phyloP scores from a whole-genome alignment of 495 filamentous ascomycete species.

The Penicillium nucicola region DNA sequence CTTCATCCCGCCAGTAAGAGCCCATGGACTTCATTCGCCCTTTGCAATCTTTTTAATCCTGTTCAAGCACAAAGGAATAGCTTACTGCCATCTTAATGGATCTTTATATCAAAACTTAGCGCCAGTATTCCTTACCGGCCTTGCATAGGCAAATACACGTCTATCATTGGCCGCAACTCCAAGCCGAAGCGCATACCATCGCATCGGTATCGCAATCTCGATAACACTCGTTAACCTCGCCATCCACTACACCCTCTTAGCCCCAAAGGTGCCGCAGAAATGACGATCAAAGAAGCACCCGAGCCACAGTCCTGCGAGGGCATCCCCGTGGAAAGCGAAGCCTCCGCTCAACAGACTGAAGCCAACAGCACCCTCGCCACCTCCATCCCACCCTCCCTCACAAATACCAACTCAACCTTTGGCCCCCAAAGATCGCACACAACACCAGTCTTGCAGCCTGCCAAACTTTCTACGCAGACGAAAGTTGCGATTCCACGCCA shows the following conservation, averaged over 20 bases:
- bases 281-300: conserved; percentile 17
- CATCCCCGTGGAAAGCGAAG: not conserved
- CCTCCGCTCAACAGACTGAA: not conserved
- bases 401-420: conserved; percentile 7
- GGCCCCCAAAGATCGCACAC: not conserved
- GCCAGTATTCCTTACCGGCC: not conserved
- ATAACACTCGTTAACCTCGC: conserved; percentile 2
- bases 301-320: not conserved
- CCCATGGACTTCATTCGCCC: not conserved
- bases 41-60: not conserved
- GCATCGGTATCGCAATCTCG: conserved; percentile 8
- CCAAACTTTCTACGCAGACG: conserved; percentile 16
- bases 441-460: not conserved
- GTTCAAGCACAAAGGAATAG: not conserved
- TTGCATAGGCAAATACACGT: not conserved
- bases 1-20: not conserved
- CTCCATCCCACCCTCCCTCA: conserved; percentile 4
- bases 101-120: not conserved
- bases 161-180: not conserved
- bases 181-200: conserved; percentile 15
- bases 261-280: conserved; percentile 6
- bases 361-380: conserved; percentile 12
- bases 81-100: not conserved
- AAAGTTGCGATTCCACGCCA: conserved; percentile 51
- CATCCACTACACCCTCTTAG: not conserved